Percentiles rank a stretch among this genome's conserved stretches.
These are phyloP conservation scores for Neurospora tetraspora DNA, from an alignment of 495 filamentous ascomycete genomes.

Conservation along the genomic window DNA sequence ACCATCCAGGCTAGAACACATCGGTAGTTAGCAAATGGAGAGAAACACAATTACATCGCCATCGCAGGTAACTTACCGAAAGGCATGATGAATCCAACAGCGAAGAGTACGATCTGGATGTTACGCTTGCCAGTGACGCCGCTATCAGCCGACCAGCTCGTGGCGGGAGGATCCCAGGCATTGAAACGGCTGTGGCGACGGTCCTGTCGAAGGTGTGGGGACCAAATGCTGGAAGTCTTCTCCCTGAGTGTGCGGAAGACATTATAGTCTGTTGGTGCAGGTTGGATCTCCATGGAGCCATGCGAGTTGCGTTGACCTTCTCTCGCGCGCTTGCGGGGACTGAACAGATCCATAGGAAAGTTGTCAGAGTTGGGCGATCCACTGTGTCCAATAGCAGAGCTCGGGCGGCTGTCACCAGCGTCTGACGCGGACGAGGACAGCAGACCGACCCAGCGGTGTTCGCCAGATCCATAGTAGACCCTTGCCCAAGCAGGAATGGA, in stretches of 20 bases:
- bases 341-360: slow-evolving; percentile 39
- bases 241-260: slow-evolving; percentile 24
- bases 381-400: slow-evolving; percentile 22
- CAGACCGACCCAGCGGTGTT: slow-evolving; percentile 34
- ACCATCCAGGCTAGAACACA: slow-evolving; percentile 65
- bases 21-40: slow-evolving; percentile 1
- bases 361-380: slow-evolving; percentile 37
- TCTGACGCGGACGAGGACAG: slow-evolving; percentile 32
- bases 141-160: slow-evolving; percentile 52
- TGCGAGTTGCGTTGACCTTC: slow-evolving; percentile 18
- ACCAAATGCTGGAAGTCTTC: slow-evolving; percentile 54
- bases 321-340: slow-evolving; percentile 40
- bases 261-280: slow-evolving; percentile 15
- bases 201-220: slow-evolving; percentile 63
- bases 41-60: background rate
- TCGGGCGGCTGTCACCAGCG: slow-evolving; percentile 31
- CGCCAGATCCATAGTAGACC: slow-evolving; percentile 47
- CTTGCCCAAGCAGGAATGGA: slow-evolving; percentile 58
- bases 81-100: slow-evolving; percentile 78
- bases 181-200: slow-evolving; percentile 43
- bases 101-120: slow-evolving; percentile 78
- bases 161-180: slow-evolving; percentile 59
- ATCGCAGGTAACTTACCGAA: slow-evolving; percentile 45
- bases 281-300: slow-evolving; percentile 24
- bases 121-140: slow-evolving; percentile 58